Evolutionary conservation across 495 filamentous ascomycete species (phyloP).

Genomic region (Penicillium mononematosum): DNA sequence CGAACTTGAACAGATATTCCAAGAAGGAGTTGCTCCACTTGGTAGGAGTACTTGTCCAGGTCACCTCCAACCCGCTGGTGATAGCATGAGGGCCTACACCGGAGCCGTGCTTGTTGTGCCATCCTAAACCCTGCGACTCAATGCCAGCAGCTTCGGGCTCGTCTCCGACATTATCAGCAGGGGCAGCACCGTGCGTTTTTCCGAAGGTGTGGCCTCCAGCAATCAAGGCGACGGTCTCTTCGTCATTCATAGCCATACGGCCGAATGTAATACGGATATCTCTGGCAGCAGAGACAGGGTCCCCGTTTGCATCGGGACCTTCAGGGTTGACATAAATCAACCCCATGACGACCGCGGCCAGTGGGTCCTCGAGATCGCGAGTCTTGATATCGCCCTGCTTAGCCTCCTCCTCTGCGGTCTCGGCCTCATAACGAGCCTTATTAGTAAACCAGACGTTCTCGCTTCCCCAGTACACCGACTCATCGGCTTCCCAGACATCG

Average conservation of each 20-base stretch:
- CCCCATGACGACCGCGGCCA: conserved; percentile 68
- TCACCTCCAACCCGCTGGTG: conserved; percentile 71
- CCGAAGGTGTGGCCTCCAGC: conserved; percentile 74
- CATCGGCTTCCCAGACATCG: conserved; percentile 70
- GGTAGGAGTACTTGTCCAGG: conserved; percentile 67
- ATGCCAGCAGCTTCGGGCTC: conserved; percentile 64
- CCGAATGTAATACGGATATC: conserved; percentile 71
- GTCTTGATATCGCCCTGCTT: conserved; percentile 53
- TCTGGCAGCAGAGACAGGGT: conserved; percentile 61
- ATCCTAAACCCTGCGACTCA: conserved; percentile 66
- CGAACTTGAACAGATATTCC: conserved; percentile 70
- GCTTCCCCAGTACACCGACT: conserved; percentile 71
- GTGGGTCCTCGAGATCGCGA: conserved; percentile 60
- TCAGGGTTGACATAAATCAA: conserved; percentile 78
- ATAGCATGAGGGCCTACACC: conserved; percentile 67
- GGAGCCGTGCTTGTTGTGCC: conserved; percentile 55
- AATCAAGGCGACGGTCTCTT: conserved; percentile 72
- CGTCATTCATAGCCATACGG: conserved; percentile 77
- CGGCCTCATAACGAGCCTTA: conserved; percentile 59
- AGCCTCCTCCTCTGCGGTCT: conserved; percentile 48
- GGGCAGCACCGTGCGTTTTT: conserved; percentile 70
- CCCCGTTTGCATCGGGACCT: conserved; percentile 66
- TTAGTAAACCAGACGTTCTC: conserved; percentile 68
- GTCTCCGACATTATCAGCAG: conserved; percentile 54
- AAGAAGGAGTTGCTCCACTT: conserved; percentile 68